phyloP scores from a whole-genome alignment of 2,329 filamentous ascomycete genomes.

The Orbilia blumenaviensis region DNA sequence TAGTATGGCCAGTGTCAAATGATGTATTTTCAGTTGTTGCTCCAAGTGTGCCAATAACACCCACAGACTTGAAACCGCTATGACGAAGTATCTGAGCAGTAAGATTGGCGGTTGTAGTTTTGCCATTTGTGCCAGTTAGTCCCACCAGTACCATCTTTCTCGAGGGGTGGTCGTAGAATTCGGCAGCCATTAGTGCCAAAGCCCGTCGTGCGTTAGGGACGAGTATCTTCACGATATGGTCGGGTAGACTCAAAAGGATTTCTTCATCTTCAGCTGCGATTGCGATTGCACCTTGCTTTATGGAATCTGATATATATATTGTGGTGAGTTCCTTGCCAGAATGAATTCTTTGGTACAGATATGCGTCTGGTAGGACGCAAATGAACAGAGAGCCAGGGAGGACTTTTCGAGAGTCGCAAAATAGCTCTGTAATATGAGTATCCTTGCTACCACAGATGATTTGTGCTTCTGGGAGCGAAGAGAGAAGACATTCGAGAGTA shows the following conservation, averaged over 20 bases:
- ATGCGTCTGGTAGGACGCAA: conserved; percentile 14
- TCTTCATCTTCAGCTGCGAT: conserved; percentile 6
- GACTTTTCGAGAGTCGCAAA: conserved; percentile 20
- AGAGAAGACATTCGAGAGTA: conserved; percentile 6
- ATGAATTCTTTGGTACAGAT: neutral
- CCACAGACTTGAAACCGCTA: conserved; percentile 17
- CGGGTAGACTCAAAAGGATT: neutral
- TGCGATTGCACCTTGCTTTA: conserved; percentile 9
- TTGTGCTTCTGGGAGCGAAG: conserved; percentile 18
- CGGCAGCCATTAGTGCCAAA: conserved; percentile 16
- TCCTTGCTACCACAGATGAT: neutral
- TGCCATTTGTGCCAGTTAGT: conserved; percentile 41
- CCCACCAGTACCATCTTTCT: conserved; percentile 27
- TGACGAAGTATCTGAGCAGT: conserved; percentile 25
- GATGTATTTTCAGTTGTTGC: conserved; percentile 13
- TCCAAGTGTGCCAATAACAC: conserved; percentile 42
- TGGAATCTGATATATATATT: neutral
- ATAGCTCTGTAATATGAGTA: conserved; percentile 1
- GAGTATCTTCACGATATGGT: neutral
- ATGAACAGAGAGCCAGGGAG: conserved; percentile 5
- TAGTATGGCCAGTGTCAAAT: conserved; percentile 20
- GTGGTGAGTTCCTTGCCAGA: neutral
- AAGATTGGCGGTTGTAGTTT: conserved; percentile 39
- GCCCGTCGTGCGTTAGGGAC: conserved; percentile 32
- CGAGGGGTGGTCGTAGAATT: conserved; percentile 44